Conservation (phyloP, 768 basidiomycete species). For the Kwoniella botswanensis region DNA sequence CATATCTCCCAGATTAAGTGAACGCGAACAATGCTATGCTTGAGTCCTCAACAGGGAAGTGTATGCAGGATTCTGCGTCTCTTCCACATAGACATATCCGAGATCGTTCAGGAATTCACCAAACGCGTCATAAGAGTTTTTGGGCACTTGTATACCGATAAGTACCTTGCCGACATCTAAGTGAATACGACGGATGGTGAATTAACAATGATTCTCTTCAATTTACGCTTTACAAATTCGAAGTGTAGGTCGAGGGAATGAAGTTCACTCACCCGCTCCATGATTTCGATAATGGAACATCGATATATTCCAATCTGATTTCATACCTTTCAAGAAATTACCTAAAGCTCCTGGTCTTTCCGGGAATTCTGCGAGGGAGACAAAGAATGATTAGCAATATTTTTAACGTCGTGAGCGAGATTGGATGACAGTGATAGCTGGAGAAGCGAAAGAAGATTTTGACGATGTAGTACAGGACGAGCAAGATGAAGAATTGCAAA, state of each 20-base stretch:
- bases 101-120: slow-evolving; percentile 74
- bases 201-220: background rate
- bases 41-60: slow-evolving; percentile 59
- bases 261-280: slow-evolving; percentile 76
- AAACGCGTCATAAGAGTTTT: slow-evolving; percentile 70
- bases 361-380: slow-evolving; percentile 75
- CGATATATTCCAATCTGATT: slow-evolving; percentile 88
- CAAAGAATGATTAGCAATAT: background rate
- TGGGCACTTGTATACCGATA: slow-evolving; percentile 90
- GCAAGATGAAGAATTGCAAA: too few relatives aligned
- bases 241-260: background rate
- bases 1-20: too few relatives aligned
- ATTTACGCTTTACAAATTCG: background rate
- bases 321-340: slow-evolving; percentile 83
- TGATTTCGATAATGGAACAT: slow-evolving; percentile 98
- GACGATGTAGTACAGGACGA: too few relatives aligned
- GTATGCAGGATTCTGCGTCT: slow-evolving; percentile 87
- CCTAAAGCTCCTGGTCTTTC: slow-evolving; percentile 90
- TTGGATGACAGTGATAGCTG: background rate
- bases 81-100: slow-evolving; percentile 88
- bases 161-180: slow-evolving; percentile 89
- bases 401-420: too few relatives aligned
- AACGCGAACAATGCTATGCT: background rate
- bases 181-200: background rate
- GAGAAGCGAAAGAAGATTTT: background rate